Percentiles rank a stretch among this genome's conserved stretches.
These are phyloP conservation scores for Xylaria venustula DNA, from an alignment of 495 filamentous ascomycete genomes.

Conservation along the genomic window DNA sequence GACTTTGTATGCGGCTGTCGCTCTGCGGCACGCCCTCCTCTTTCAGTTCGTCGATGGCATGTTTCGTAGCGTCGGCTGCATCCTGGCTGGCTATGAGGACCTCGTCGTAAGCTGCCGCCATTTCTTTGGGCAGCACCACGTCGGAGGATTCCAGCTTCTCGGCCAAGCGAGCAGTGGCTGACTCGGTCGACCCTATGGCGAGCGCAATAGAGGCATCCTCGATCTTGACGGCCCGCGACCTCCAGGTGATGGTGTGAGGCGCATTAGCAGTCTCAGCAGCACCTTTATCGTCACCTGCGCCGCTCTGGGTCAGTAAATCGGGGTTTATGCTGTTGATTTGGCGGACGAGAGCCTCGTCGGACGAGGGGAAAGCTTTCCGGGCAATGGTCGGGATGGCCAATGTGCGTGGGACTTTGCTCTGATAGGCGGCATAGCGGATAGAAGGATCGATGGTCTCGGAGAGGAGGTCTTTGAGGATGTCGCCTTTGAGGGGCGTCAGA, in stretches of 20 bases:
- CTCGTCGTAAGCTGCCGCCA: constrained; percentile 83
- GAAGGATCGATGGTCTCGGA: constrained; percentile 87
- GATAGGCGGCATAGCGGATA: constrained; percentile 91
- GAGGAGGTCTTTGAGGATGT: constrained; percentile 81
- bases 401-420: constrained; percentile 79
- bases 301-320: constrained; percentile 63
- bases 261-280: constrained; percentile 54
- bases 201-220: constrained; percentile 90
- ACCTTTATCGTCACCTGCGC: constrained; percentile 55
- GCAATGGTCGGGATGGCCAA: constrained; percentile 76
- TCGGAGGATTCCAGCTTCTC: constrained; percentile 62
- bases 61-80: constrained; percentile 87
- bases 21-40: constrained; percentile 80
- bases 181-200: constrained; percentile 57
- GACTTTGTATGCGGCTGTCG: constrained; percentile 84
- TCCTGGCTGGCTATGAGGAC: constrained; percentile 91
- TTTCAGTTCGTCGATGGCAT: constrained; percentile 84
- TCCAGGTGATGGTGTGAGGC: constrained; percentile 82
- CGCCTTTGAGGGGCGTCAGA: constrained; percentile 59
- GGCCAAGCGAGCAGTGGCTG: constrained; percentile 53
- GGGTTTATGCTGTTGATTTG: constrained; percentile 73
- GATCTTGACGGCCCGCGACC: constrained; percentile 79
- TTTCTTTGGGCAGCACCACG: constrained; percentile 54
- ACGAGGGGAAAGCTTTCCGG: constrained; percentile 67
- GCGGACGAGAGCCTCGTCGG: constrained; percentile 59